Conservation (phyloP, 2,329 filamentous ascomycete species). For the Purpureocillium lavendulum region DNA sequence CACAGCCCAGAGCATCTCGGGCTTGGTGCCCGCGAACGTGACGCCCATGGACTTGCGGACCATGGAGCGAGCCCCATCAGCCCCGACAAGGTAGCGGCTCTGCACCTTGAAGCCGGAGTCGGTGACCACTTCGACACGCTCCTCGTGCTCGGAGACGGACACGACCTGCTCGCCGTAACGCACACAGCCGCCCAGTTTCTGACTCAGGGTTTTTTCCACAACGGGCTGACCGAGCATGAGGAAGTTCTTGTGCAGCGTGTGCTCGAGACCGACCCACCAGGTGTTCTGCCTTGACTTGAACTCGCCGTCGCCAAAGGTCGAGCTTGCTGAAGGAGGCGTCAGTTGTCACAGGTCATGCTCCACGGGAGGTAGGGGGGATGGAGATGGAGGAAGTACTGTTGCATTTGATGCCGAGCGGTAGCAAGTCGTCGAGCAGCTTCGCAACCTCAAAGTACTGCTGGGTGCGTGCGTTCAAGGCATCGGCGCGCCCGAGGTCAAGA, state of each 20-base stretch:
- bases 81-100: slow-evolving; percentile 37
- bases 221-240: slow-evolving; percentile 41
- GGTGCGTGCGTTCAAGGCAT: slow-evolving; percentile 39
- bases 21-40: slow-evolving; percentile 35
- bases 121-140: slow-evolving; percentile 32
- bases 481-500: slow-evolving; percentile 34
- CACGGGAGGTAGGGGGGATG: no score
- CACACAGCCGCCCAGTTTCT: slow-evolving; percentile 22
- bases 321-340: slow-evolving; percentile 27
- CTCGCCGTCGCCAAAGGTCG: slow-evolving; percentile 35
- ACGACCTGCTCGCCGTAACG: slow-evolving; percentile 28
- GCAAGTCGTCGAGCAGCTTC: slow-evolving; percentile 31
- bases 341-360: no score
- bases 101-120: slow-evolving; percentile 20
- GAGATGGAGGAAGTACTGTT: slow-evolving; percentile 28
- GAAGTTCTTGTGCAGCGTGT: slow-evolving; percentile 37
- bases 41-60: slow-evolving; percentile 32
- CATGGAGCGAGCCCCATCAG: slow-evolving; percentile 42
- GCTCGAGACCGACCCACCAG: slow-evolving; percentile 38
- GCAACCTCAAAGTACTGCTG: slow-evolving; percentile 39
- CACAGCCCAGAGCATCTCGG: slow-evolving; percentile 41
- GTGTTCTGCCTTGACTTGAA: slow-evolving; percentile 38
- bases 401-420: slow-evolving; percentile 35
- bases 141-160: slow-evolving; percentile 47
- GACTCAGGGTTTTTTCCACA: slow-evolving; percentile 30